Base-by-base conservation (phyloP, 768 basidiomycete genomes). In the Podaxis pistillaris region DNA sequence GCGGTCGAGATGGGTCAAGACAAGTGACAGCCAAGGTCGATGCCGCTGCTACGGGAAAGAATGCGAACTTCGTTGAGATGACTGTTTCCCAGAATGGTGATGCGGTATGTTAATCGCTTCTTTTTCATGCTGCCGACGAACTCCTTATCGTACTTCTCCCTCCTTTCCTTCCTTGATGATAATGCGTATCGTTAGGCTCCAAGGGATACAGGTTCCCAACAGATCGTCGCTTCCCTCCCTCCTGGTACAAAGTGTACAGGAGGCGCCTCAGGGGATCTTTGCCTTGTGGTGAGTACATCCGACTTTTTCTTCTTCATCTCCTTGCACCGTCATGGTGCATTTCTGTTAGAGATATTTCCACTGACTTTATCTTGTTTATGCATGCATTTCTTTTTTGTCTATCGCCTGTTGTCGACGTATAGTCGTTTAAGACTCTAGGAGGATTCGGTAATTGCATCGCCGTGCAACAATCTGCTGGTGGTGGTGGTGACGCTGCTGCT, bases 401-500 rank as follows among this genome's bases (percentile, higher is more conserved):
- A 0, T 1, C 6, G 19, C 44, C 33, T 33, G 7, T 22, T 19
- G n/a, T 46, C n/a, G 44, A 37, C 17, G 8, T 59, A 8, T 56
- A 78, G 72, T 78, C 81, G 30, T 81, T 86, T 66, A 77, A 71
- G 47, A 81, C 82, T 19, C 70, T 79, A 19, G 78, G 75, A 24
- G 80, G 81, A 30, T 85, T 84, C 69, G 84, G 84, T 58, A 85
- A 83, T 69, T 86, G 84, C 62, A 77, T 80, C 11, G 82, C 77
- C 36, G 81, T 85, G 9, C 76, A 80, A 56, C 76, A 78, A 63
- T 70, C 68, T 19, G 70, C 61, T 46, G 67, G 65, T 55, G 63
- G 63, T 54, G 68, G 63, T 40, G 68, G 66, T 58, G 63, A 62
- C 55, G 62, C 41, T 36, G 65, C 59, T 19, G 26, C 56, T 22